Evolutionary conservation across 805 yeast species (phyloP).

Genomic region (Groenewaldozyma tartarivorans): DNA sequence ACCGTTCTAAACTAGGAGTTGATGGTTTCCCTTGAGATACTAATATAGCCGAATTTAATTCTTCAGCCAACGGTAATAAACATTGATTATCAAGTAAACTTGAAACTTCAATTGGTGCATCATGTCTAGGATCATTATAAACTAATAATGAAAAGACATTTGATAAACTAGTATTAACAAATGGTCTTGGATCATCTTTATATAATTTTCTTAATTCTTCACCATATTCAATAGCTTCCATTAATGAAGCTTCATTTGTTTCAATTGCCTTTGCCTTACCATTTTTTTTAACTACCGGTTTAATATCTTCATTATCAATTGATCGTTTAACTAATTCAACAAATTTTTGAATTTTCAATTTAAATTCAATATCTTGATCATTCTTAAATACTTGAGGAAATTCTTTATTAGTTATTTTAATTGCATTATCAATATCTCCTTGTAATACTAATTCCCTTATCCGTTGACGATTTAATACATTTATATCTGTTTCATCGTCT

Average conservation of each 20-base stretch:
- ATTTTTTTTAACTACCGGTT: not conserved
- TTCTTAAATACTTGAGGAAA: constrained; percentile 32
- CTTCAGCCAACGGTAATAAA: constrained; percentile 32
- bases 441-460: constrained; percentile 35
- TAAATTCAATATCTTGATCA: constrained; percentile 30
- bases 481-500: constrained; percentile 26
- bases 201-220: constrained; percentile 29
- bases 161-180: constrained; percentile 32
- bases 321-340: constrained; percentile 29
- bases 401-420: constrained; percentile 29
- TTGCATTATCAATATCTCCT: constrained; percentile 38
- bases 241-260: constrained; percentile 16
- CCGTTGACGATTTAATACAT: constrained; percentile 35
- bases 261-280: not conserved
- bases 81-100: constrained; percentile 30
- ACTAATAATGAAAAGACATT: constrained; percentile 45
- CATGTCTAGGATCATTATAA: constrained; percentile 37
- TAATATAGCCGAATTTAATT: constrained; percentile 35
- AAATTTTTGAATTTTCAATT: constrained; percentile 36
- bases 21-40: constrained; percentile 35
- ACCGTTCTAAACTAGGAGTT: constrained; percentile 35
- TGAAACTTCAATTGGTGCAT: constrained; percentile 28
- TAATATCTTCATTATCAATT: not conserved
- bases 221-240: constrained; percentile 33
- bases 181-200: constrained; percentile 21